Base-by-base conservation (phyloP, 495 filamentous ascomycete species). In the Penicillium daleae region DNA sequence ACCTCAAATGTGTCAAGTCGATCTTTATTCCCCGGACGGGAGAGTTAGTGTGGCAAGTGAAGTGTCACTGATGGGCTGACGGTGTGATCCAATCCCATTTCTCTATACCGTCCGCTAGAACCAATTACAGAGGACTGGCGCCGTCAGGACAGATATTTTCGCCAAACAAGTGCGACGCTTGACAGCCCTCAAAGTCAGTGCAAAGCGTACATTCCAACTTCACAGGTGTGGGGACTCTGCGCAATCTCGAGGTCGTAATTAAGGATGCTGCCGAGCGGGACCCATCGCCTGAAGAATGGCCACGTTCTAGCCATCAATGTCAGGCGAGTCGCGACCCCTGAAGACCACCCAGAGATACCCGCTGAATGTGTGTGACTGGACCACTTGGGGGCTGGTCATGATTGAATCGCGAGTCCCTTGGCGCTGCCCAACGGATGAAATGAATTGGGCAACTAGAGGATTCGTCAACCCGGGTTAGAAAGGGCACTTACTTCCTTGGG, bases 311-410 rank as follows among this genome's bases (percentile, higher is more conserved):
- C 87, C 72, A 85, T 89, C 72, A 88, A 89, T n/a, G n/a, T n/a
- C n/a, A n/a, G n/a, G n/a, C n/a, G n/a, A n/a, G n/a, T n/a, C n/a
- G 87, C 81, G 87, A 6, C 86, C 87, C 0, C 84, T 89, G 66
- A 80, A 81, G 67, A 31, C 29, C 7, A 4, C 78, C 76, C 0
- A 76, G 87, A 24, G 66, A 72, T 84, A 87, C 63, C 84, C 85
- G 3, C 76, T 88, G 0, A 81, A 78, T 4, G 65, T 86, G 6
- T 71, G 66, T 55, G 76, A 77, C 61, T 68, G 67, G 52, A 42
- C 22, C 3, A 60, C 67, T 9, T n/a, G 53, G 77, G 17, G 57
- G 74, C 32, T 61, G 62, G 26, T 24, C 64, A 58, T 0, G 62
- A 70, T 42, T 59, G 5, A 60, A 55, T 46, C 65, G 64, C 64